Evolutionary conservation across 1,284 basidiomycete genomes (phyloP).

Genomic region (Stygiomarasmius scandens): DNA sequence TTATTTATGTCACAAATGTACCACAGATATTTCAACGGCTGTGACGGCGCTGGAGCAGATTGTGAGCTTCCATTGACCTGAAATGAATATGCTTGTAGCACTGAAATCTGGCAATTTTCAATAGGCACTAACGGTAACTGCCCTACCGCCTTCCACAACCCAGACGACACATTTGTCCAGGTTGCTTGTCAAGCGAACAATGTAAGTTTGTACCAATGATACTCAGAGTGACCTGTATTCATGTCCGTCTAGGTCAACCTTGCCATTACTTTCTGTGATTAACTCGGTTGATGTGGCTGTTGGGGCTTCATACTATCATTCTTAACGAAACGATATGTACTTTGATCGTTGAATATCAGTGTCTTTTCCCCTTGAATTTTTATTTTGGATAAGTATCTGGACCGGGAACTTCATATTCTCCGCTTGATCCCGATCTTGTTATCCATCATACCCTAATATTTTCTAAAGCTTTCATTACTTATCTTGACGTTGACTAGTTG

Average conservation of each 20-base stretch:
- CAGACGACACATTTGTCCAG: constrained; percentile 34
- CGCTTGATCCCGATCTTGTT: too few relatives aligned
- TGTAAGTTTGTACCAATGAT: constrained; percentile 32
- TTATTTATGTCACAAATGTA: background rate
- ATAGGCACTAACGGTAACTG: constrained; percentile 35
- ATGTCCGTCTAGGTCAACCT: constrained; percentile 28
- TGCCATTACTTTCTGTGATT: constrained; percentile 35
- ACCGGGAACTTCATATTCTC: too few relatives aligned
- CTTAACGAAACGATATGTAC: too few relatives aligned
- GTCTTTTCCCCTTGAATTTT: too few relatives aligned
- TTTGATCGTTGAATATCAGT: too few relatives aligned
- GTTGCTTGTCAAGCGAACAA: constrained; percentile 39
- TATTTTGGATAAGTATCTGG: too few relatives aligned
- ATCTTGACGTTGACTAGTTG: too few relatives aligned
- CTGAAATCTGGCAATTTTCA: background rate
- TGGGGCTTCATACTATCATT: too few relatives aligned
- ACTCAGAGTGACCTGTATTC: too few relatives aligned
- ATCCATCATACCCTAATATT: too few relatives aligned
- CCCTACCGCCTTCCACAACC: constrained; percentile 17
- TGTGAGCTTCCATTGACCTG: constrained; percentile 29
- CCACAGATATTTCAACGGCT: constrained; percentile 40
- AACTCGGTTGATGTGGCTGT: too few relatives aligned
- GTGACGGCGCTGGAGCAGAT: constrained; percentile 39
- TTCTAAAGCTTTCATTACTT: too few relatives aligned
- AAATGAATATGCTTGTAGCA: background rate